Evolutionary conservation across 1,139 yeast species (phyloP), one percentile per base, ranked within the genome.

Genomic region (Magnusiomyces tetraspermus): DNA sequence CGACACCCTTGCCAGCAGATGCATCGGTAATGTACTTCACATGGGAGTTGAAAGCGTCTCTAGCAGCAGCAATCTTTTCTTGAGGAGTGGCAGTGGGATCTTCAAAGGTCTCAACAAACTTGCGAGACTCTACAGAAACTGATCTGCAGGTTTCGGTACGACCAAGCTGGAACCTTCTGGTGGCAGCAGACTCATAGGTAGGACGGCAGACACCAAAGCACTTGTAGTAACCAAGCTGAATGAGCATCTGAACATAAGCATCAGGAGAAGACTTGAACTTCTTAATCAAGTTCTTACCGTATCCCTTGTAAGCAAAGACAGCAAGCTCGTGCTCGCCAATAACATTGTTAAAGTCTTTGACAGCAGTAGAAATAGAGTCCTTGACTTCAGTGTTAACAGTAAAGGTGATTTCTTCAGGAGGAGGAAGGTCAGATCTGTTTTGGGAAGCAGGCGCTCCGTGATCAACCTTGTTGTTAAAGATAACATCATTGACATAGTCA

Each of bases 81-180:
- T 74, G 77, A 50, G 65, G 68, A 8, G 83, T 57, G 13, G 85
- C 75, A 1, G 67, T 60, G n/a, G 80, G 73, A 63, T 80, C 73
- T 60, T 83, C 75, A 87, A 95, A 86, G 45, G 87, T 80, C 66
- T 79, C 76, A 58, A 86, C 95, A 69, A 89, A 87, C 48, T 74
- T 73, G 55, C 79, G 76, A 31, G 90, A 79, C 66, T 85, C 95
- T 53, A 70, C 71, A n/a, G 95, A 82, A 24, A 88, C 96, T 8
- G 89, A 72, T 66, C 98, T 80, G 58, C 95, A 90, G 42, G 97
- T 85, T 71, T 92, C 98, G n/a, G 97, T 92, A 70, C 98, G 81
- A 54, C 98, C 98, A 63, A 80, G 82, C 66, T 82, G 85, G 71
- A 77, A 90, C 66, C 82, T 83, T 70, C 97, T 80, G 3, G 97